Evolutionary conservation across 768 basidiomycete genomes (phyloP).

Genomic region (Coprinopsis strossmayeri): DNA sequence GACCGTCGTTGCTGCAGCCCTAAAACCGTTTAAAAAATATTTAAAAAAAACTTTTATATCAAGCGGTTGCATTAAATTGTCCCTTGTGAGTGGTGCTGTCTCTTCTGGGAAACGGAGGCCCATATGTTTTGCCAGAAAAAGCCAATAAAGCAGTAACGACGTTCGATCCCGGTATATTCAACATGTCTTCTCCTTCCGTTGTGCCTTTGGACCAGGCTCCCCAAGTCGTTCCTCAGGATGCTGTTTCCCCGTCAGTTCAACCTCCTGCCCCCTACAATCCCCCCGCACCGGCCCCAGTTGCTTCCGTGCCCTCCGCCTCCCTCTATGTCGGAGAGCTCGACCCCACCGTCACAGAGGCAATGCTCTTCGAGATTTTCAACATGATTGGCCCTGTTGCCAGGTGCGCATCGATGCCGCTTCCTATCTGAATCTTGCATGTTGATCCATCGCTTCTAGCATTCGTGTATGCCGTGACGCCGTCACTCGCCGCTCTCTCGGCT

Average conservation of each 20-base stretch:
- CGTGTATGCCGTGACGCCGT: constrained; percentile 99
- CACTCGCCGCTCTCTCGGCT: constrained; percentile 97
- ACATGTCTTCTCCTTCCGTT: constrained; percentile 55
- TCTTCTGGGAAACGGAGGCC: too few relatives aligned
- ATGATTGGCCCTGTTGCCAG: constrained; percentile 99
- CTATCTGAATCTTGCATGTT: constrained; percentile 5
- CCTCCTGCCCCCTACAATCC: constrained; percentile 51
- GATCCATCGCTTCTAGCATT: constrained; percentile 48
- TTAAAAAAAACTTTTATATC: constrained; percentile 60
- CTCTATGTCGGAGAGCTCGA: constrained; percentile 99
- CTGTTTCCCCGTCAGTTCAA: constrained; percentile 32
- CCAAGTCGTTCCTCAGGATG: constrained; percentile 43
- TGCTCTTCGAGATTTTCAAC: constrained; percentile 99
- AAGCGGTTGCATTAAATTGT: constrained; percentile 70
- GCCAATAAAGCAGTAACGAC: constrained; percentile 93
- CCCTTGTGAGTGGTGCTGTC: constrained; percentile 46
- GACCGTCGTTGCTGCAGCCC: constrained; percentile 23
- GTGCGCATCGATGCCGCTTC: constrained; percentile 35
- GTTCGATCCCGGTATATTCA: constrained; percentile 34
- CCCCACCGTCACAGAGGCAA: constrained; percentile 96
- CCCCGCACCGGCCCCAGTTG: constrained; percentile 46
- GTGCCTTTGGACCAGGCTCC: constrained; percentile 48
- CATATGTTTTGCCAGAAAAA: too few relatives aligned
- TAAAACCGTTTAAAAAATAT: constrained; percentile 63
- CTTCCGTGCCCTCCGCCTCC: constrained; percentile 78